Conservation (phyloP, 352 stramenopile genomes). For the Globisporangium lucens region DNA sequence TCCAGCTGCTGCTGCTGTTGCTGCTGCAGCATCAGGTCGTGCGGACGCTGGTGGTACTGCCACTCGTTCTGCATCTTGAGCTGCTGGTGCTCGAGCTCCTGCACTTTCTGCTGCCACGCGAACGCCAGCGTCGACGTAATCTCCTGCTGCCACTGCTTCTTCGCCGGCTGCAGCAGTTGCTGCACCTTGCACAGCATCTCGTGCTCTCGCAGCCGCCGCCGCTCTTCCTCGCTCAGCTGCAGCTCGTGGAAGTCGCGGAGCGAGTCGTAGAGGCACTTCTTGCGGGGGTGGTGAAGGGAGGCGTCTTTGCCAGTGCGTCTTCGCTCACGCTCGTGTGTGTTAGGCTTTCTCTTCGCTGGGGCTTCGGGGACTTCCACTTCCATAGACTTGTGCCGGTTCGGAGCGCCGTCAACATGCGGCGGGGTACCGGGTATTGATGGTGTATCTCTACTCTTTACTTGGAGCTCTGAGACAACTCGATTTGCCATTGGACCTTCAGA, state of each 20-base stretch:
- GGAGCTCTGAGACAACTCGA: background rate
- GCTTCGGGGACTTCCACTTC: background rate
- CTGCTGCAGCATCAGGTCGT: conserved; percentile 14
- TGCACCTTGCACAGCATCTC: conserved; percentile 41
- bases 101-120: conserved; percentile 11
- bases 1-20: conserved; percentile 32
- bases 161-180: conserved; percentile 30
- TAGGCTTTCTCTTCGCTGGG: background rate
- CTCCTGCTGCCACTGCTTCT: conserved; percentile 17
- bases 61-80: conserved; percentile 16
- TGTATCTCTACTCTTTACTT: too few species aligned
- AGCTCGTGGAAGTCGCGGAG: conserved; percentile 51
- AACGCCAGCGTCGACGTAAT: background rate
- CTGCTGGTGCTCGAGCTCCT: conserved; percentile 15
- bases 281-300: background rate
- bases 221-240: conserved; percentile 32
- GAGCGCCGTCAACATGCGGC: background rate
- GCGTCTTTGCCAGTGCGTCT: background rate
- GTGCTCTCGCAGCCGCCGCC: conserved; percentile 28
- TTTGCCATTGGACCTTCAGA: background rate
- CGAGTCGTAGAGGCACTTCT: conserved; percentile 42
- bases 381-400: background rate
- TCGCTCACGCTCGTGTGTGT: background rate
- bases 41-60: conserved; percentile 13
- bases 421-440: background rate